phyloP scores from a whole-genome alignment of 1,284 basidiomycete species.

The Termitomyces sp. region DNA sequence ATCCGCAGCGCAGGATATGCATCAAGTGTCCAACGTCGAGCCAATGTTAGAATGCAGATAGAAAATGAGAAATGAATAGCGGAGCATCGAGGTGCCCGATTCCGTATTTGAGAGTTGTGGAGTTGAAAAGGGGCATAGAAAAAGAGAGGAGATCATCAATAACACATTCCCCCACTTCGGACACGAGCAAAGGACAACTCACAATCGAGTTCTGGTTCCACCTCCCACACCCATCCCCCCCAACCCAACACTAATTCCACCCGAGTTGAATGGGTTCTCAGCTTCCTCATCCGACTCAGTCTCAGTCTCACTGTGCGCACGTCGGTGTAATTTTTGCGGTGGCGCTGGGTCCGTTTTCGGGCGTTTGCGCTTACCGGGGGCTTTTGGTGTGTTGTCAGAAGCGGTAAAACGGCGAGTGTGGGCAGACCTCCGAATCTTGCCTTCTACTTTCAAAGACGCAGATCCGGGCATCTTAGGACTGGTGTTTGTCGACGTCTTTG shows the following conservation, averaged over 20 bases:
- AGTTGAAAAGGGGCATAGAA: constrained; percentile 8
- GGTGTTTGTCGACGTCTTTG: neutral
- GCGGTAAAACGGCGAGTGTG: constrained; percentile 1
- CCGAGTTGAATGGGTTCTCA: constrained; percentile 5
- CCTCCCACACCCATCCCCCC: constrained; percentile 31
- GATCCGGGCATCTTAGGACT: neutral
- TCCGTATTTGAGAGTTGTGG: neutral
- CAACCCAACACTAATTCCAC: constrained; percentile 36
- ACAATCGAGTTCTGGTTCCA: constrained; percentile 30
- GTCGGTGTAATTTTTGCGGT: constrained; percentile 11
- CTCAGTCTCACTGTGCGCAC: constrained; percentile 22
- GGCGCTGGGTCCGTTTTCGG: constrained; percentile 16
- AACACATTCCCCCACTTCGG: constrained; percentile 6
- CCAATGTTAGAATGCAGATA: neutral
- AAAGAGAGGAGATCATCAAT: constrained; percentile 12
- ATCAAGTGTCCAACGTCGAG: neutral
- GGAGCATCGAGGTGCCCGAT: constrained; percentile 1
- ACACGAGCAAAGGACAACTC: constrained; percentile 21
- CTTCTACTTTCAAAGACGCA: constrained; percentile 1
- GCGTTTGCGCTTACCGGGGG: constrained; percentile 29
- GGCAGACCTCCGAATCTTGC: neutral
- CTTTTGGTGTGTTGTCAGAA: constrained; percentile 13
- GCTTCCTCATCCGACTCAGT: constrained; percentile 26
- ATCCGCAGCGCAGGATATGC: neutral
- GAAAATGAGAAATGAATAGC: neutral